These are phyloP conservation scores for Suillus placidus DNA, from an alignment of 768 basidiomycete genomes.

Conservation along the genomic window DNA sequence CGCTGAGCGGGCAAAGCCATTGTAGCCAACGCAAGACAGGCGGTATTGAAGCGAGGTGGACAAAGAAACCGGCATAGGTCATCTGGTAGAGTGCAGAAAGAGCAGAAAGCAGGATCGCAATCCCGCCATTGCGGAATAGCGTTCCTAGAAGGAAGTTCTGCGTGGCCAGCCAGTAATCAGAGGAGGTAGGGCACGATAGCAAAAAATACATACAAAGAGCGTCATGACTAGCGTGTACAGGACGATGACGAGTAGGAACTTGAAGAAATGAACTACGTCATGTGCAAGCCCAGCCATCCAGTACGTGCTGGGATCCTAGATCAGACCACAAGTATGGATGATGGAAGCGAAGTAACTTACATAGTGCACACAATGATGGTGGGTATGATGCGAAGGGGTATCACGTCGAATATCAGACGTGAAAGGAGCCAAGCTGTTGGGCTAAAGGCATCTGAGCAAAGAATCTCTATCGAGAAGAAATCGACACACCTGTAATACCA, in stretches of 20 bases:
- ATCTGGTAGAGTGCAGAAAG: conserved; percentile 77
- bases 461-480: not conserved
- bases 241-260: conserved; percentile 88
- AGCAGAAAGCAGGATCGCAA: conserved; percentile 87
- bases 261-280: conserved; percentile 87
- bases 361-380: conserved; percentile 86
- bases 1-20: conserved; percentile 84
- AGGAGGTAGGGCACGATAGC: not conserved
- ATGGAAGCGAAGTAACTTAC: conserved; percentile 43
- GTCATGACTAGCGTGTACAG: conserved; percentile 86
- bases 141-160: conserved; percentile 92
- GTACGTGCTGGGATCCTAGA: conserved; percentile 58
- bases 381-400: conserved; percentile 87
- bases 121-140: conserved; percentile 81
- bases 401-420: conserved; percentile 83
- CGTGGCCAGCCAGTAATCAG: not conserved
- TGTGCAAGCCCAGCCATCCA: conserved; percentile 93
- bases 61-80: conserved; percentile 93
- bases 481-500: conserved; percentile 75
- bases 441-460: conserved; percentile 39
- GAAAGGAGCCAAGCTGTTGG: conserved; percentile 93
- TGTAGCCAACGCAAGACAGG: conserved; percentile 93
- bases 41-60: conserved; percentile 82
- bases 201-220: conserved; percentile 62
- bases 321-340: conserved; percentile 9